Evolutionary conservation across 2,329 filamentous ascomycete genomes (phyloP).

Genomic region (Trichoderma koningiopsis): DNA sequence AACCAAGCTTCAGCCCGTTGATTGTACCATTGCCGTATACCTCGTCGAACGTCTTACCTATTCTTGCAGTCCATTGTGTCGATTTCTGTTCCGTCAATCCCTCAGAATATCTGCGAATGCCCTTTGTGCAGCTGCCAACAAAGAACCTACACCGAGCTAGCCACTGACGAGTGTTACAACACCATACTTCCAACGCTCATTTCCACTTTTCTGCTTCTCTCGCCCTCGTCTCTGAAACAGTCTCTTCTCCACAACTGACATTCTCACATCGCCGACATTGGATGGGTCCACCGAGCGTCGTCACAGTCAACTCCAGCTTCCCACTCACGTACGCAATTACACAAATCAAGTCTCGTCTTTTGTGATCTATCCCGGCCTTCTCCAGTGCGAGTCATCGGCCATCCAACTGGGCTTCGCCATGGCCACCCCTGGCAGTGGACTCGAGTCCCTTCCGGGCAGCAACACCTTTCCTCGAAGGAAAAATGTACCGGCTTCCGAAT

Average conservation of each 20-base stretch:
- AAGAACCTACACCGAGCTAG: background rate
- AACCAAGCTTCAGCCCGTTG: background rate
- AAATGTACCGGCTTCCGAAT: background rate
- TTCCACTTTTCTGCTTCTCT: background rate
- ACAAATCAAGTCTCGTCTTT: background rate
- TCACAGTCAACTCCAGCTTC: background rate
- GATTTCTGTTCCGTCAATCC: background rate
- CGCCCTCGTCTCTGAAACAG: background rate
- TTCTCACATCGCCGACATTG: slow-evolving; percentile 5
- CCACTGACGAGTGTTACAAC: background rate
- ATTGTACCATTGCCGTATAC: background rate
- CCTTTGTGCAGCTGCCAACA: background rate
- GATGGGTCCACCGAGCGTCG: slow-evolving; percentile 12
- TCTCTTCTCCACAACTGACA: slow-evolving; percentile 1
- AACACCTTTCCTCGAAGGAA: slow-evolving; percentile 24
- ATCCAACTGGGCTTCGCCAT: slow-evolving; percentile 32
- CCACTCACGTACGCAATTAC: slow-evolving; percentile 13
- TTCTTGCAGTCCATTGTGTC: background rate
- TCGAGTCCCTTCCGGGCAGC: slow-evolving; percentile 19
- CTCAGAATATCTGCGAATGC: background rate
- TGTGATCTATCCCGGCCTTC: background rate
- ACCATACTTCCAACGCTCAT: slow-evolving; percentile 1
- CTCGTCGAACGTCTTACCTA: background rate
- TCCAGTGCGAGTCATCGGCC: background rate
- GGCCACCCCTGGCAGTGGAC: slow-evolving; percentile 29